Conservation (phyloP, 768 basidiomycete species). For the Lanmaoa rubissima region DNA sequence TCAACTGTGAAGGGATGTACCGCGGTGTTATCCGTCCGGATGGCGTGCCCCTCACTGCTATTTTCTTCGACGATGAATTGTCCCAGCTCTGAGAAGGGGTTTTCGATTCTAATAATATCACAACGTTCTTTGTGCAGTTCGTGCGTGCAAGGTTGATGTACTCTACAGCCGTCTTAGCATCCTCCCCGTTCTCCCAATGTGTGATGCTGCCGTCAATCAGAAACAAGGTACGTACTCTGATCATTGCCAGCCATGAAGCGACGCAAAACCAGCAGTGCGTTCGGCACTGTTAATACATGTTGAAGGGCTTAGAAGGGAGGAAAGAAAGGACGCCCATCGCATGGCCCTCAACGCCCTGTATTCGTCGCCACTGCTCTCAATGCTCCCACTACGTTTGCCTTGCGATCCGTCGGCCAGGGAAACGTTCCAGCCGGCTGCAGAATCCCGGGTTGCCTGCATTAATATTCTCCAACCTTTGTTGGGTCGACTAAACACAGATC, state of each 20-base stretch:
- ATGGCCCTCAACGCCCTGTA: conserved; percentile 84
- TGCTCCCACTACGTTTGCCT: conserved; percentile 58
- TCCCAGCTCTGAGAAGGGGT: conserved; percentile 11
- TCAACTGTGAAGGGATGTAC: conserved; percentile 84
- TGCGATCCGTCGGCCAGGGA: conserved; percentile 63
- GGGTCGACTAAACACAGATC: too few relatives aligned
- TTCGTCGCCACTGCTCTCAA: conserved; percentile 81
- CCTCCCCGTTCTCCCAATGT: conserved; percentile 72
- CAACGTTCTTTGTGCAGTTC: conserved; percentile 32
- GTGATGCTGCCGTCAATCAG: conserved; percentile 76
- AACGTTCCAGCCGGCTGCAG: too few relatives aligned
- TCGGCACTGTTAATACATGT: conserved; percentile 17
- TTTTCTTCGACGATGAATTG: conserved; percentile 68
- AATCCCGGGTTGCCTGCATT: too few relatives aligned
- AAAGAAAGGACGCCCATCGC: conserved; percentile 50
- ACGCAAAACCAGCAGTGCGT: conserved; percentile 75
- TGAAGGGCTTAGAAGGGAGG: too few relatives aligned
- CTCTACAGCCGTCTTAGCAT: conserved; percentile 47
- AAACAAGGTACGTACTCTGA: conserved; percentile 86
- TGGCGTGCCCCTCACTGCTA: conserved; percentile 70
- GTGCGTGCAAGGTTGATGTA: conserved; percentile 66
- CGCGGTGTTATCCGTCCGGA: conserved; percentile 70
- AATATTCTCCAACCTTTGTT: too few relatives aligned
- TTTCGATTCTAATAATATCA: conserved; percentile 3
- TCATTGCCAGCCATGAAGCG: conserved; percentile 92